phyloP scores from a whole-genome alignment of 2,329 filamentous ascomycete species.

The Aureobasidium lini region DNA sequence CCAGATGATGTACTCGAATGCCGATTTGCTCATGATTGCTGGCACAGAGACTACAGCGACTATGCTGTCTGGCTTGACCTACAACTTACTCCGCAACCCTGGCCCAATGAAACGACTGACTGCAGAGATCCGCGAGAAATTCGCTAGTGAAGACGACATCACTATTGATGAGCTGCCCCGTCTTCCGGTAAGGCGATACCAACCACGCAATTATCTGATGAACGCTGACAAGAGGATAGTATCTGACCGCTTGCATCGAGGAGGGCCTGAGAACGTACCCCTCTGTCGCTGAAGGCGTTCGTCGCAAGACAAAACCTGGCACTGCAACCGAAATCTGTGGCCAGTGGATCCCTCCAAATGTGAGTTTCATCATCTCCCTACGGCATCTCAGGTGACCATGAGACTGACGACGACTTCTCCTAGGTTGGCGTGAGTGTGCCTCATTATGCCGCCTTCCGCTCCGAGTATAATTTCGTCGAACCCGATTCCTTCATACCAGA shows the following conservation, averaged over 20 bases:
- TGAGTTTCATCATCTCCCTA: neutral
- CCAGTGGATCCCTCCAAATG: constrained; percentile 19
- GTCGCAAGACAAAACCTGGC: constrained; percentile 17
- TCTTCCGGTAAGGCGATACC: constrained; percentile 17
- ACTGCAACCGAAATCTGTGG: constrained; percentile 22
- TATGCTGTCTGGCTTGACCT: constrained; percentile 26
- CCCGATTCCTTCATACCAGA: constrained; percentile 25
- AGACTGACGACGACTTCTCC: neutral
- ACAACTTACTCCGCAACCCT: constrained; percentile 37
- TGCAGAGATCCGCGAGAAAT: constrained; percentile 28
- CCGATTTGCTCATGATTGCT: constrained; percentile 29
- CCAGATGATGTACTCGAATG: constrained; percentile 28
- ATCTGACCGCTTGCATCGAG: constrained; percentile 37
- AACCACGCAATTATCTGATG: no score
- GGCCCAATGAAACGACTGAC: constrained; percentile 24
- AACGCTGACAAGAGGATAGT: constrained; percentile 27
- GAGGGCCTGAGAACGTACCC: constrained; percentile 38
- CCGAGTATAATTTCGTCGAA: constrained; percentile 14
- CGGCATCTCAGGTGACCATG: neutral
- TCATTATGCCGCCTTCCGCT: constrained; percentile 15
- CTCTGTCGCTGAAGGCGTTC: constrained; percentile 28
- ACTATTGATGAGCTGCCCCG: constrained; percentile 25
- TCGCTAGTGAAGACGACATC: constrained; percentile 28
- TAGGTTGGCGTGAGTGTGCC: constrained; percentile 15
- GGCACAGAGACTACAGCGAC: constrained; percentile 34